Evolutionary conservation across 345 rosid species (phyloP).

Genomic region (Microcos paniculata): DNA sequence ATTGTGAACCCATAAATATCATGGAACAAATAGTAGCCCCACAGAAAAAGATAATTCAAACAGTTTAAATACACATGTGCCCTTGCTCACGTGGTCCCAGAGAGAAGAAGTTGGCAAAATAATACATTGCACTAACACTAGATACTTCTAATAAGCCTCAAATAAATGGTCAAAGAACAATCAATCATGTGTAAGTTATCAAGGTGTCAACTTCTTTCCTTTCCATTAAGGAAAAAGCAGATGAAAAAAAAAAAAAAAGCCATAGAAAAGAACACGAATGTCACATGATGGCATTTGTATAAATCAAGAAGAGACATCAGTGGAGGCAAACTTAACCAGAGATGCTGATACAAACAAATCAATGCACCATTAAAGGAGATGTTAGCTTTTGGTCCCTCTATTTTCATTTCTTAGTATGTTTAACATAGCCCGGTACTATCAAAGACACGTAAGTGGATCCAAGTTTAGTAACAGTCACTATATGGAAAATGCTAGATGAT

Average conservation of each 20-base stretch:
- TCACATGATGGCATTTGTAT: not conserved
- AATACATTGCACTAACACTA: not conserved
- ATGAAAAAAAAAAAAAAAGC: too few relatives aligned
- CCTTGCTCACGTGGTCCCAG: not conserved
- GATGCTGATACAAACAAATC: not conserved
- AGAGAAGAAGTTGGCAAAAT: not conserved
- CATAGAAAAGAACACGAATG: not conserved
- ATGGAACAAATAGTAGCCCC: not conserved
- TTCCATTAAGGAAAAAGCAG: not conserved
- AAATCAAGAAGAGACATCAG: not conserved
- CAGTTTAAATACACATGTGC: not conserved
- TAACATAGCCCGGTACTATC: not conserved
- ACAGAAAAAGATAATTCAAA: not conserved
- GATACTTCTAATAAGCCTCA: not conserved
- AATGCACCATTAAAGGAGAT: not conserved
- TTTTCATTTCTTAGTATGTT: not conserved
- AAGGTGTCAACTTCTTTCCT: not conserved
- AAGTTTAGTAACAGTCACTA: not conserved
- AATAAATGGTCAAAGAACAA: not conserved
- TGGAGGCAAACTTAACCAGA: not conserved
- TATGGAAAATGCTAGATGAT: not conserved
- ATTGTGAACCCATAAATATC: not conserved
- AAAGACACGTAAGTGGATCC: not conserved
- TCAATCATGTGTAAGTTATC: not conserved
- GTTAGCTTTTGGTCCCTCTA: not conserved